Evolutionary conservation across 2,329 filamentous ascomycete genomes (phyloP), one percentile per base, ranked within the genome.

Genomic region (Zymoseptoria pseudotritici): DNA sequence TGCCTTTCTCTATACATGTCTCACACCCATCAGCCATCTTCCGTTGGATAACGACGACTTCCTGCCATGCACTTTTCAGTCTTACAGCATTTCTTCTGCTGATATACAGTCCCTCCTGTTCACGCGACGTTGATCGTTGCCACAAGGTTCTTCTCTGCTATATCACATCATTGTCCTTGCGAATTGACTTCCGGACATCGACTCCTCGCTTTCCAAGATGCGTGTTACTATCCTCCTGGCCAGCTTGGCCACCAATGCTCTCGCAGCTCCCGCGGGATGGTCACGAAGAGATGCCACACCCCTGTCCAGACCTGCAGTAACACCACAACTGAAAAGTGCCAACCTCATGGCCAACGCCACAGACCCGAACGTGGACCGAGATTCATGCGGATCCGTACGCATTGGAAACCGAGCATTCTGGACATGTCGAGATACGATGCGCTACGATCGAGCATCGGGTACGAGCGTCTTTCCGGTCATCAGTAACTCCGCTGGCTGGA

Each of bases 391-490:
- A 13, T 68, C 66, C 1, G 50, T 55, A 20, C 59, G 60, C 2
- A 57, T 69, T 4, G 57, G 58, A 31, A 56, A 58, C 13, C 60
- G 67, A 58, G 60, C 62, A 21, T 58, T 68, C 8, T 68, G 67
- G 67, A 69, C 67, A 21, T 69, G 67, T 59, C 60, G 67, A 58
- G 67, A 69, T 24, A 69, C 66, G 11, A 57, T 59, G 42, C 49
- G 50, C 4, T 67, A 64, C 52, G 54, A 52, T 2, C 52, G n/a
- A 42, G 13, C 36, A 31, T 53, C 55, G 29, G 59, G 17, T 17
- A 56, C 13, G 36, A 62, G 24, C 51, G 55, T 50, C 59, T 31
- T 62, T 2, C 62, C 66, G 2, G 58, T 68, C 10, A 58, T 67
- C n/a, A 60, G 61, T 51, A 68, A 65, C 42, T 61, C 62, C 13